Conservation (phyloP, 1,284 basidiomycete genomes). For the Papiliotrema terrestris region DNA sequence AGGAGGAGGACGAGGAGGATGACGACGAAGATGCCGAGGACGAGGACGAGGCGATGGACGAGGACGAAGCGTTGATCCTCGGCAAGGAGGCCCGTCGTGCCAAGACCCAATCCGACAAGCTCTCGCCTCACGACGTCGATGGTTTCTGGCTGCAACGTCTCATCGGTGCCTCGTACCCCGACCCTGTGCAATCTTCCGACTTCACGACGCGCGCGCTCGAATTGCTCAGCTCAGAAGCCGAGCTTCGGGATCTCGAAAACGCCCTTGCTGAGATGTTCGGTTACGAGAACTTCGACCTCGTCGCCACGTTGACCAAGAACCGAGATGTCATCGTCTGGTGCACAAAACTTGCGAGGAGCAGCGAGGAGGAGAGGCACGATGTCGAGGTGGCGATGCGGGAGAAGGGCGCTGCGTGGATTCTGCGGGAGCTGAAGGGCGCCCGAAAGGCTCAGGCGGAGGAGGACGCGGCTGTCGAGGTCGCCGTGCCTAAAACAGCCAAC, state of each 20-base stretch:
- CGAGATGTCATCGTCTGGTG: conserved; percentile 97
- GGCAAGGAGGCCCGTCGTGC: conserved; percentile 51
- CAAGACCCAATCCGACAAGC: conserved; percentile 57
- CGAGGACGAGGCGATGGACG: conserved; percentile 53
- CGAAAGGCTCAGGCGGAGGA: conserved; percentile 53
- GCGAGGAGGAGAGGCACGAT: conserved; percentile 86
- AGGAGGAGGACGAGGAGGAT: conserved; percentile 74
- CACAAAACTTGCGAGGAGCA: conserved; percentile 87
- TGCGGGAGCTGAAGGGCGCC: conserved; percentile 79
- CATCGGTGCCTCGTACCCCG: conserved; percentile 83
- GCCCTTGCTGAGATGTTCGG: conserved; percentile 96
- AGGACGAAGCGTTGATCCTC: conserved; percentile 60
- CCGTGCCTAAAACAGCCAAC: conserved; percentile 79
- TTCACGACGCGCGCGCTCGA: conserved; percentile 83
- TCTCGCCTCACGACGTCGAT: conserved; percentile 88
- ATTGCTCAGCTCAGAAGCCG: conserved; percentile 84
- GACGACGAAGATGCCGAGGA: conserved; percentile 57
- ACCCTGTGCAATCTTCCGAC: conserved; percentile 89
- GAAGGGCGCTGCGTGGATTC: conserved; percentile 93
- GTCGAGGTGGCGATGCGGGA: conserved; percentile 98
- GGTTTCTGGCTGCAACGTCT: conserved; percentile 98
- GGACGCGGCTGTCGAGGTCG: conserved; percentile 48
- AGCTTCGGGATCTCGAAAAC: conserved; percentile 92
- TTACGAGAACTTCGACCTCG: conserved; percentile 84
- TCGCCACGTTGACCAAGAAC: conserved; percentile 89